Conservation (phyloP, 2,329 filamentous ascomycete genomes). For the Aspergillus oerlinghausenensis region DNA sequence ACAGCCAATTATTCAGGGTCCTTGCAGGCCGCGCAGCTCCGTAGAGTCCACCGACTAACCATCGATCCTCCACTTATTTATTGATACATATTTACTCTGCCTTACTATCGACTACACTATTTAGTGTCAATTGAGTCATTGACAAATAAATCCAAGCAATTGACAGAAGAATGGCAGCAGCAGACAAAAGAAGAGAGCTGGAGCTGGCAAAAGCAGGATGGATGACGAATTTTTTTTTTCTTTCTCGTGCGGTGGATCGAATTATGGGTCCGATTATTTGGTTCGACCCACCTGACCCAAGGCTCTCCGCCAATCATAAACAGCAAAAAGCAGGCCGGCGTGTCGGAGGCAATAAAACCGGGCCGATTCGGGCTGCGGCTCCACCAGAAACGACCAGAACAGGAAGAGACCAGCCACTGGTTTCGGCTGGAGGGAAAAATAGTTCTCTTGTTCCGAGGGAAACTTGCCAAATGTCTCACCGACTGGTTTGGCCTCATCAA, state of each 20-base stretch:
- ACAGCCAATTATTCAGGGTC: constrained; percentile 13
- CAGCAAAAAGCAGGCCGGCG: constrained; percentile 6
- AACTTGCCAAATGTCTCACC: constrained; percentile 1
- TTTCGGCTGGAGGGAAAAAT: constrained; percentile 12
- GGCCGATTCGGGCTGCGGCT: constrained; percentile 24
- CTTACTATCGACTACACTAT: neutral
- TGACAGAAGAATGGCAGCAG: neutral
- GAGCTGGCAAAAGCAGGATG: neutral
- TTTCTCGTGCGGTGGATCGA: constrained; percentile 1
- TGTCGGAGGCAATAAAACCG: constrained; percentile 20
- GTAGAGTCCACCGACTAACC: constrained; percentile 4
- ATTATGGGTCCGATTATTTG: constrained; percentile 18
- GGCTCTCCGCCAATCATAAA: constrained; percentile 5
- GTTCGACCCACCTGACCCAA: constrained; percentile 8
- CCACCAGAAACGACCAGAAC: constrained; percentile 10
- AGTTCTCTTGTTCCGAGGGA: constrained; percentile 6
- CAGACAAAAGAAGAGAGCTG: neutral
- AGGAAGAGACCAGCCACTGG: constrained; percentile 1
- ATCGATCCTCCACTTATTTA: constrained; percentile 8
- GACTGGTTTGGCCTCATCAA: neutral
- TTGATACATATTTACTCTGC: too few relatives aligned
- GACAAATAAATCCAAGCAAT: neutral
- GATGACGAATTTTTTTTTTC: neutral
- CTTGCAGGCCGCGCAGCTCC: constrained; percentile 7
- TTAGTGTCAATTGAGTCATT: neutral